These are phyloP conservation scores for Microcera coccophila DNA, from an alignment of 2,329 filamentous ascomycete species.

Conservation along the genomic window DNA sequence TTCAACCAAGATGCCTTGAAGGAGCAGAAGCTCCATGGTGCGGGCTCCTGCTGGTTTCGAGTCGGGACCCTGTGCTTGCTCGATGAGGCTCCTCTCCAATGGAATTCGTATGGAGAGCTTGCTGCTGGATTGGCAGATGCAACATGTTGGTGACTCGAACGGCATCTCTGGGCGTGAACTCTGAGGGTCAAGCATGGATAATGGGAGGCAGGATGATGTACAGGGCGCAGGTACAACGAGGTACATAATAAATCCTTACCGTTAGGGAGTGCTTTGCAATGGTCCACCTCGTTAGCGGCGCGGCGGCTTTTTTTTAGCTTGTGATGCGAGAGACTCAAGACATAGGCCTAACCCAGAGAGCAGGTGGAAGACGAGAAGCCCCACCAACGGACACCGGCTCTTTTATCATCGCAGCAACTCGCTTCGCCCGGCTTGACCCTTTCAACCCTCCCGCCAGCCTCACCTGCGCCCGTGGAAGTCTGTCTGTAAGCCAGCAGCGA, in stretches of 20 bases:
- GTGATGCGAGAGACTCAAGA: conserved; percentile 6
- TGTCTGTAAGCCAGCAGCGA: conserved; percentile 10
- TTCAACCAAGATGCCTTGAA: neutral
- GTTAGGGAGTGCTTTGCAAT: neutral
- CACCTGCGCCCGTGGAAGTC: conserved; percentile 9
- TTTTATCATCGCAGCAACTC: conserved; percentile 28
- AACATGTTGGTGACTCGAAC: neutral
- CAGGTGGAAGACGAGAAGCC: conserved; percentile 17
- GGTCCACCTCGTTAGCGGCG: neutral
- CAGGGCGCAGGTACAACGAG: conserved; percentile 1
- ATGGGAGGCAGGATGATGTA: neutral
- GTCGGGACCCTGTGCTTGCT: neutral
- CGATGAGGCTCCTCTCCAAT: neutral
- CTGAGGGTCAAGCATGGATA: neutral
- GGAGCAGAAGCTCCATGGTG: too few species aligned
- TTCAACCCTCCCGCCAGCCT: conserved; percentile 15
- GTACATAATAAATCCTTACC: conserved; percentile 6
- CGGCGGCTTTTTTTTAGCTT: neutral
- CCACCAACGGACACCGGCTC: conserved; percentile 23
- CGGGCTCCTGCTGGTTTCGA: neutral
- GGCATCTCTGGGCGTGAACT: neutral
- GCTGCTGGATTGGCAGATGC: neutral
- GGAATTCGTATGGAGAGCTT: neutral
- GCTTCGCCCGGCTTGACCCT: conserved; percentile 18
- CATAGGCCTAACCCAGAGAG: conserved; percentile 4